Conservation (phyloP, 768 basidiomycete species). For the Psilocybe tampanensis region DNA sequence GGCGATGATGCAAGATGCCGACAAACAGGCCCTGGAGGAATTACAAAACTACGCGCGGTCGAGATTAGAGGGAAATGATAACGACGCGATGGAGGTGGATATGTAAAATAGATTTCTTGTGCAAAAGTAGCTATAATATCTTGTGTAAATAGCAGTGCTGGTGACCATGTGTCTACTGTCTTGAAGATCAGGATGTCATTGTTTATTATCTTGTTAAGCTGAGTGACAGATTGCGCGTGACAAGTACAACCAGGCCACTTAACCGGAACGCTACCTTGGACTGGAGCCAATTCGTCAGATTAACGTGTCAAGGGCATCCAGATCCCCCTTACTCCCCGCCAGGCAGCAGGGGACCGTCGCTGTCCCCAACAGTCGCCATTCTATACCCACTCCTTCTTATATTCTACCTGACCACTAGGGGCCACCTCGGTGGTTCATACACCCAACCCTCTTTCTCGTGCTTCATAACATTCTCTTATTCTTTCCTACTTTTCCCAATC, state of each 20-base stretch:
- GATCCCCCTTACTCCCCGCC: conserved; percentile 21
- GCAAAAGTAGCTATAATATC: neutral
- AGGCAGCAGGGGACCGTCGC: conserved; percentile 48
- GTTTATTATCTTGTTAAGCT: neutral
- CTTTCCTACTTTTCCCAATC: conserved; percentile 20
- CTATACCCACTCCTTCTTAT: conserved; percentile 39
- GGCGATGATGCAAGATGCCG: conserved; percentile 66
- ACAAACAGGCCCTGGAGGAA: conserved; percentile 44
- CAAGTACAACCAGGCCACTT: conserved; percentile 17
- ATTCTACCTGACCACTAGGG: conserved; percentile 41
- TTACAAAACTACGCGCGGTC: conserved; percentile 42
- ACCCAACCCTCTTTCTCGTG: conserved; percentile 21
- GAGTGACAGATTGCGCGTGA: conserved; percentile 20
- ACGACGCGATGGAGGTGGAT: conserved; percentile 27
- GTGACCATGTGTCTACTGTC: neutral
- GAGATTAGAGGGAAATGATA: conserved; percentile 27
- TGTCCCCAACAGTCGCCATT: conserved; percentile 31
- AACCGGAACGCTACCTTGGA: conserved; percentile 20
- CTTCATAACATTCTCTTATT: conserved; percentile 19
- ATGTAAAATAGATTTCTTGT: neutral
- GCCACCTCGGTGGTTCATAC: conserved; percentile 60
- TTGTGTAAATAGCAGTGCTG: neutral
- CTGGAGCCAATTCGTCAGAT: conserved; percentile 21
- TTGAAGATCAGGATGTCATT: neutral
- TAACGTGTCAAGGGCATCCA: conserved; percentile 18